Conservation (phyloP, 2,329 filamentous ascomycete genomes). For the Monosporascus sp. region DNA sequence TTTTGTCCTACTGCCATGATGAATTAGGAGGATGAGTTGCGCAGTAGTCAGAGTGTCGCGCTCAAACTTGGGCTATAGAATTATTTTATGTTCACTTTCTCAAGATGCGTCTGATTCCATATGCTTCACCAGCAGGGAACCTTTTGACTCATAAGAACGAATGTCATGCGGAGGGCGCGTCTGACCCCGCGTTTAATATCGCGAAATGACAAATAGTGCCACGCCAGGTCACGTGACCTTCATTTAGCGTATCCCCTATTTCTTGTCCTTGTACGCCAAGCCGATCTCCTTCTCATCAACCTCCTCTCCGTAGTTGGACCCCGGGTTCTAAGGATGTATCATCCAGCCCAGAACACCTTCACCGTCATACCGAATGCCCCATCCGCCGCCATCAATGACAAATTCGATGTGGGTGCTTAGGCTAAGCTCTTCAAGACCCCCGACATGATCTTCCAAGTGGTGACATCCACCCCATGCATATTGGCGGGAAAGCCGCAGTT, state of each 20-base stretch:
- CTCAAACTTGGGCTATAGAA: too few relatives aligned
- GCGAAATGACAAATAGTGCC: constrained; percentile 1
- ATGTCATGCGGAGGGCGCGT: constrained; percentile 18
- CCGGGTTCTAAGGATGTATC: too few relatives aligned
- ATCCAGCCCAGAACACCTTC: too few relatives aligned
- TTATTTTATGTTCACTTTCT: too few relatives aligned
- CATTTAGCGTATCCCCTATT: neutral
- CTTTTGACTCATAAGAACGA: neutral
- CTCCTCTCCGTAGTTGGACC: too few relatives aligned
- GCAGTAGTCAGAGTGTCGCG: too few relatives aligned
- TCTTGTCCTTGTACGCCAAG: too few relatives aligned
- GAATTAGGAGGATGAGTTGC: neutral
- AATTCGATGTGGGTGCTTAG: too few relatives aligned
- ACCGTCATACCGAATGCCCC: too few relatives aligned
- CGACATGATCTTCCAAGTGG: neutral
- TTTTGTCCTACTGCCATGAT: constrained; percentile 20
- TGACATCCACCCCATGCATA: neutral
- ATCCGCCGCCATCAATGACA: too few relatives aligned
- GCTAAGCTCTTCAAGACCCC: too few relatives aligned
- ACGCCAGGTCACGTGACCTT: constrained; percentile 16
- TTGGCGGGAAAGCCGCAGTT: neutral
- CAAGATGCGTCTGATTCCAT: neutral
- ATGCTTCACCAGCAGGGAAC: neutral
- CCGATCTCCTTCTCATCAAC: too few relatives aligned
- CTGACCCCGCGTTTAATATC: constrained; percentile 8